Evolutionary conservation across 1,139 yeast genomes (phyloP).

Genomic region (Wickerhamiella pararugosa): DNA sequence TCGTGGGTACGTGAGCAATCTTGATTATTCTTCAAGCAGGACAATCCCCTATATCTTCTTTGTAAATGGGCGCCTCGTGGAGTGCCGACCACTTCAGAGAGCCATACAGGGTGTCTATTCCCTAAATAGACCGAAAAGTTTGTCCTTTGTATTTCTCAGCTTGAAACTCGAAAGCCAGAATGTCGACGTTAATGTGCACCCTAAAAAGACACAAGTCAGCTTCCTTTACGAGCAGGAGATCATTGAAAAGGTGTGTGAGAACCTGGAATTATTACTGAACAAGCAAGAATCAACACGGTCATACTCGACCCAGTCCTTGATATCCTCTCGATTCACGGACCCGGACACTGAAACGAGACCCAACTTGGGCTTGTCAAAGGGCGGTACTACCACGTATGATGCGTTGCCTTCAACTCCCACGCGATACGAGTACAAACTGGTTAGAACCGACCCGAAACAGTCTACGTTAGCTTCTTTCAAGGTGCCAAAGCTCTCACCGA

Average conservation of each 20-base stretch:
- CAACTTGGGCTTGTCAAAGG: constrained; percentile 7
- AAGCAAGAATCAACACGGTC: constrained; percentile 50
- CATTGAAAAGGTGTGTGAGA: constrained; percentile 40
- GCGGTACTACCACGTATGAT: neutral
- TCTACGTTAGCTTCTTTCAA: constrained; percentile 36
- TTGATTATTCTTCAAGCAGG: constrained; percentile 60
- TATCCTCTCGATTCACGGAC: constrained; percentile 1
- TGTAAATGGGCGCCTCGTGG: constrained; percentile 69
- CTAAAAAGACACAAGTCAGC: constrained; percentile 85
- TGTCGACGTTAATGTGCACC: constrained; percentile 89
- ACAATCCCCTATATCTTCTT: constrained; percentile 57
- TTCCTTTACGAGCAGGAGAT: constrained; percentile 81
- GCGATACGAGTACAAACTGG: constrained; percentile 24
- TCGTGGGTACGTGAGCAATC: constrained; percentile 51
- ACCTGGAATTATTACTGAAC: constrained; percentile 37
- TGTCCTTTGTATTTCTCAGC: constrained; percentile 64
- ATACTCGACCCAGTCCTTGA: constrained; percentile 45
- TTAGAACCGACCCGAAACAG: constrained; percentile 60
- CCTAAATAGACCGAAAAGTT: constrained; percentile 64
- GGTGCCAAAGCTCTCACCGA: neutral
- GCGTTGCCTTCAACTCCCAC: constrained; percentile 12
- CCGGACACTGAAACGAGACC: constrained; percentile 6
- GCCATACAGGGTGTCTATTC: constrained; percentile 53
- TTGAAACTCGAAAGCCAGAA: constrained; percentile 49
- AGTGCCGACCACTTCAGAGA: constrained; percentile 65